Evolutionary conservation across 2,329 filamentous ascomycete species (phyloP).

Genomic region (Trichoderma atroviride): DNA sequence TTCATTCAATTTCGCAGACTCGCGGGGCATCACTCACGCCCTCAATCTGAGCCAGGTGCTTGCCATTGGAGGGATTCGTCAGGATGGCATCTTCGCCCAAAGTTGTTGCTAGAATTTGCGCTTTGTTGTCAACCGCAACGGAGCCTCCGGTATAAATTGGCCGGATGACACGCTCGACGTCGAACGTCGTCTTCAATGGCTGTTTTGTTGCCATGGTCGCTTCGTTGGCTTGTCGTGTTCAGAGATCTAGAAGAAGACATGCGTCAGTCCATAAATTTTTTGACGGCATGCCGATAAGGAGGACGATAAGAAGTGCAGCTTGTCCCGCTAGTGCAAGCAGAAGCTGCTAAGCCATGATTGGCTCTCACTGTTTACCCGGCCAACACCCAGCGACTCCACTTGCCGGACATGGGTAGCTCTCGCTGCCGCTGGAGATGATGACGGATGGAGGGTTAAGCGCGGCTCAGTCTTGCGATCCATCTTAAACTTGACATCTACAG

Average conservation of each 20-base stretch:
- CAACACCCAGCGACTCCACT: background rate
- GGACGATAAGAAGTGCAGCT: background rate
- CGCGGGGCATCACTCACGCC: conserved; percentile 60
- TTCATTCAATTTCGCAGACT: background rate
- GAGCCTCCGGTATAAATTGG: conserved; percentile 94
- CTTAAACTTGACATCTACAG: conserved; percentile 1
- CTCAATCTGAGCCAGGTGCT: conserved; percentile 82
- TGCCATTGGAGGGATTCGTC: conserved; percentile 80
- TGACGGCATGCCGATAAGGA: conserved; percentile 6
- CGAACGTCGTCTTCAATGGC: conserved; percentile 83
- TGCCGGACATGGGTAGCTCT: background rate
- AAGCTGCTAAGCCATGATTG: background rate
- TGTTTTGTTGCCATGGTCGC: conserved; percentile 60
- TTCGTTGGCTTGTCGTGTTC: background rate
- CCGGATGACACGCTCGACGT: conserved; percentile 78
- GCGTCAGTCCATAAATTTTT: conserved; percentile 26
- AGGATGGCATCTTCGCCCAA: conserved; percentile 91
- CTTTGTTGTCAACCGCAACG: conserved; percentile 78
- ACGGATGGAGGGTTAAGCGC: background rate
- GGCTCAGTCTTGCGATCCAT: background rate
- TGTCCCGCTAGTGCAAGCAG: background rate
- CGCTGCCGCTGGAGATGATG: background rate
- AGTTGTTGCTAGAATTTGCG: conserved; percentile 81
- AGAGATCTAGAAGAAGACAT: background rate
- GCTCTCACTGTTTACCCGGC: background rate